Evolutionary conservation across 805 yeast genomes (phyloP).

Genomic region (Lachancea sp.): DNA sequence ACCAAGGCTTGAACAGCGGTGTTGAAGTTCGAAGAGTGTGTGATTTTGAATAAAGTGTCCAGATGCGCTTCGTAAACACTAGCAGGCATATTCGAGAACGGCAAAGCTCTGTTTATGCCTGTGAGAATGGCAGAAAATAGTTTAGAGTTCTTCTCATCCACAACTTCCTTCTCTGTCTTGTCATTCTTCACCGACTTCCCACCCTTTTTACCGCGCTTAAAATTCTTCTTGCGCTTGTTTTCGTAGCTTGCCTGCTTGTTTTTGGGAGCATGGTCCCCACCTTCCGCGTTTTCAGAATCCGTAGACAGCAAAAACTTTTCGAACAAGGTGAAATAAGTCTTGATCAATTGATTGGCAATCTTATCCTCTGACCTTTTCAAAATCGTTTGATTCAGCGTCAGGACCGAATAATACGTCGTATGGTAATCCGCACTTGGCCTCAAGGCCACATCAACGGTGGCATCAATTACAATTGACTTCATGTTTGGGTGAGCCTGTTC

Average conservation of each 20-base stretch:
- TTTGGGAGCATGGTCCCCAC: conserved; percentile 36
- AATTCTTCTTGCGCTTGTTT: conserved; percentile 64
- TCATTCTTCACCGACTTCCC: conserved; percentile 68
- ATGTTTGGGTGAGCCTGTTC: conserved; percentile 94
- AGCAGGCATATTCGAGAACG: conserved; percentile 71
- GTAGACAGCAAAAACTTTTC: conserved; percentile 73
- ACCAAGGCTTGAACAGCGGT: conserved; percentile 90
- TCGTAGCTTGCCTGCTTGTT: conserved; percentile 37
- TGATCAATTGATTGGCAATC: conserved; percentile 77
- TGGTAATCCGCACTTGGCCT: conserved; percentile 75
- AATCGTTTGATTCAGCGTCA: conserved; percentile 89
- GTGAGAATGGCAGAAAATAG: conserved; percentile 86
- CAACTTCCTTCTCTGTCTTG: conserved; percentile 56
- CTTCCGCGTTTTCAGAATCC: conserved; percentile 41
- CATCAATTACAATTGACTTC: conserved; percentile 73
- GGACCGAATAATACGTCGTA: conserved; percentile 78
- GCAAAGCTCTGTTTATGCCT: conserved; percentile 94
- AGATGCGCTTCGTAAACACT: conserved; percentile 69
- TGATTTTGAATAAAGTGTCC: conserved; percentile 78
- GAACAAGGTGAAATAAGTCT: conserved; percentile 79
- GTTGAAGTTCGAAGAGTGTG: conserved; percentile 90
- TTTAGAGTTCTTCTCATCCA: conserved; percentile 76
- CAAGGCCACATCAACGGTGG: conserved; percentile 75
- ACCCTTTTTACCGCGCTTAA: conserved; percentile 82
- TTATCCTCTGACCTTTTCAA: conserved; percentile 67